Evolutionary conservation across 2,329 filamentous ascomycete species (phyloP).

Genomic region (Phyllosticta paracitricarpa): DNA sequence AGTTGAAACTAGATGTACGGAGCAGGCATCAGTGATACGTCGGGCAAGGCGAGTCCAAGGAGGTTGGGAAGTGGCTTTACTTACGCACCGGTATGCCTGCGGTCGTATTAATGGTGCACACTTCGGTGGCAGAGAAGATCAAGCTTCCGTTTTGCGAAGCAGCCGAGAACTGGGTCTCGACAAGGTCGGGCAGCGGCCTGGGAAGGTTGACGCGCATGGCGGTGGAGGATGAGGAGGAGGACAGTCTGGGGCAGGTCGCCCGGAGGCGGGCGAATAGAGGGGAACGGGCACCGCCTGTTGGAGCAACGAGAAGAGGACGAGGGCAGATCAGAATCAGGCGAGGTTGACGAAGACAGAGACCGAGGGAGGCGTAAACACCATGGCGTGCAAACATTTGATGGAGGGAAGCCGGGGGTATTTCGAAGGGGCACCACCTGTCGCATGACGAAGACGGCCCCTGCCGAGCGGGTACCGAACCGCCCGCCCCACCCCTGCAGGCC

Average conservation of each 20-base stretch:
- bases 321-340: not conserved
- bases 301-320: not conserved
- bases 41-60: not conserved
- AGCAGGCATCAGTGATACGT: conserved; percentile 1
- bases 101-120: conserved; percentile 28
- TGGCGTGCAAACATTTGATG: not conserved
- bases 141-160: conserved; percentile 27
- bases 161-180: conserved; percentile 26
- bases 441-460: not conserved
- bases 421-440: not conserved
- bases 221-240: conserved; percentile 9
- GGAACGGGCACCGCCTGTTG: conserved; percentile 1
- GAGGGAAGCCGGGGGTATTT: not conserved
- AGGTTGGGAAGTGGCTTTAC: conserved; percentile 2
- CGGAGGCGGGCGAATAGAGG: conserved; percentile 4
- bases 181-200: conserved; percentile 26
- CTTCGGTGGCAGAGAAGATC: conserved; percentile 31
- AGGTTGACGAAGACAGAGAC: not conserved
- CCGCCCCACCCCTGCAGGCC: not conserved
- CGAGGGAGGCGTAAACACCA: not conserved
- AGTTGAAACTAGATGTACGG: conserved; percentile 52
- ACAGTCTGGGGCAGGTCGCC: not conserved
- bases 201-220: conserved; percentile 24
- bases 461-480: not conserved
- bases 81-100: conserved; percentile 27